These are phyloP conservation scores for Phanerochaete carnosa DNA, from an alignment of 768 basidiomycete species.

Conservation along the genomic window DNA sequence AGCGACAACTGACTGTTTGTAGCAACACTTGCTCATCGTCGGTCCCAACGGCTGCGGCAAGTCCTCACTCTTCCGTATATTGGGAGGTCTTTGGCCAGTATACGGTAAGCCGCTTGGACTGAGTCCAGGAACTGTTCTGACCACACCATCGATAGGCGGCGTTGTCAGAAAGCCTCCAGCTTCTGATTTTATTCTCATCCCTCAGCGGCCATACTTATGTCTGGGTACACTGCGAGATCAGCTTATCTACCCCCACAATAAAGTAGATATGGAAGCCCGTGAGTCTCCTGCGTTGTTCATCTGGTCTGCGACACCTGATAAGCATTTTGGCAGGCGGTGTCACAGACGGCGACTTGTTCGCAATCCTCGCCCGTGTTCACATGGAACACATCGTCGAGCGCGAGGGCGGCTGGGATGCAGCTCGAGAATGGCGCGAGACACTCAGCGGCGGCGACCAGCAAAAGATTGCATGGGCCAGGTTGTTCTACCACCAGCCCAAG, in stretches of 20 bases:
- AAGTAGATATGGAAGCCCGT: constrained; percentile 76
- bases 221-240: constrained; percentile 94
- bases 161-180: constrained; percentile 87
- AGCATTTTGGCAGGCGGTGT: constrained; percentile 49
- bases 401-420: constrained; percentile 93
- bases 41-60: constrained; percentile 96
- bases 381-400: constrained; percentile 86
- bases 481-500: constrained; percentile 96
- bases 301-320: background rate
- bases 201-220: constrained; percentile 94
- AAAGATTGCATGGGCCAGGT: constrained; percentile 92
- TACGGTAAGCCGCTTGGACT: constrained; percentile 33
- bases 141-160: constrained; percentile 41
- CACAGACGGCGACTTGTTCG: constrained; percentile 70
- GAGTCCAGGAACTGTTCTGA: background rate
- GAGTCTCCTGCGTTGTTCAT: constrained; percentile 27
- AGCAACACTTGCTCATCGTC: constrained; percentile 91
- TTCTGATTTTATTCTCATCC: constrained; percentile 88
- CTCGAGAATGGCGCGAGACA: constrained; percentile 91
- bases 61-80: constrained; percentile 90
- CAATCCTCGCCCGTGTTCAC: constrained; percentile 73
- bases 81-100: constrained; percentile 96
- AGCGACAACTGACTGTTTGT: background rate
- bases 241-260: constrained; percentile 91
- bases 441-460: constrained; percentile 96